A percentile compares a stretch with the other conserved stretches of the same genome.
Conservation (phyloP, 106 monocot species). For the Dendrobium nobile region DNA sequence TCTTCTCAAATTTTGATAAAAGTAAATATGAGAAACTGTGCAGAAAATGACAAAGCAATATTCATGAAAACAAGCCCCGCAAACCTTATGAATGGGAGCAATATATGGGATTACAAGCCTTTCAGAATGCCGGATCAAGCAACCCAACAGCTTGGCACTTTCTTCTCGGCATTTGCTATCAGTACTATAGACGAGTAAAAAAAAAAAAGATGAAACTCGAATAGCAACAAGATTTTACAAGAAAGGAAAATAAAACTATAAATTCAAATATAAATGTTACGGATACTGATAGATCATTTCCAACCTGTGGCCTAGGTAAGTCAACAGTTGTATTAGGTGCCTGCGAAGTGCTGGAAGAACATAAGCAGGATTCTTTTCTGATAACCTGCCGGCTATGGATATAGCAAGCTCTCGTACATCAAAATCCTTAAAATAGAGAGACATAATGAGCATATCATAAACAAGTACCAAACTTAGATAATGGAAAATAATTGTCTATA, state of each 20-base stretch:
- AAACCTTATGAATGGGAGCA: constrained; percentile 93
- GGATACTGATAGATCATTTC: not conserved
- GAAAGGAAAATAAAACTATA: not conserved
- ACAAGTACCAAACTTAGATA: not conserved
- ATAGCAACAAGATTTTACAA: not conserved
- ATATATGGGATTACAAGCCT: constrained; percentile 85
- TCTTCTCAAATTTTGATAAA: not conserved
- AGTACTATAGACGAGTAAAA: constrained; percentile 36
- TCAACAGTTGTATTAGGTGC: constrained; percentile 84
- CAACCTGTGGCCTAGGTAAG: constrained; percentile 85
- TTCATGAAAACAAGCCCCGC: not conserved
- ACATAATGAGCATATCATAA: constrained; percentile 1
- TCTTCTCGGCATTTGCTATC: constrained; percentile 98
- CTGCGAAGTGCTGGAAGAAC: constrained; percentile 95
- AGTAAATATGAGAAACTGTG: not conserved
- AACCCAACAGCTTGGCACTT: constrained; percentile 85
- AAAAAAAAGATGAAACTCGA: not conserved
- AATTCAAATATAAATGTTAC: not conserved
- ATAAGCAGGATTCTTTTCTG: constrained; percentile 98
- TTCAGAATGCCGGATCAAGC: constrained; percentile 80
- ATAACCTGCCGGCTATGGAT: constrained; percentile 80
- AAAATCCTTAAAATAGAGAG: constrained; percentile 52
- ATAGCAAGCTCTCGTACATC: constrained; percentile 75
- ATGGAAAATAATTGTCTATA: not conserved
- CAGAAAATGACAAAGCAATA: constrained; percentile 6